Evolutionary conservation across 345 rosid species (phyloP).

Genomic region (Ricinus communis): DNA sequence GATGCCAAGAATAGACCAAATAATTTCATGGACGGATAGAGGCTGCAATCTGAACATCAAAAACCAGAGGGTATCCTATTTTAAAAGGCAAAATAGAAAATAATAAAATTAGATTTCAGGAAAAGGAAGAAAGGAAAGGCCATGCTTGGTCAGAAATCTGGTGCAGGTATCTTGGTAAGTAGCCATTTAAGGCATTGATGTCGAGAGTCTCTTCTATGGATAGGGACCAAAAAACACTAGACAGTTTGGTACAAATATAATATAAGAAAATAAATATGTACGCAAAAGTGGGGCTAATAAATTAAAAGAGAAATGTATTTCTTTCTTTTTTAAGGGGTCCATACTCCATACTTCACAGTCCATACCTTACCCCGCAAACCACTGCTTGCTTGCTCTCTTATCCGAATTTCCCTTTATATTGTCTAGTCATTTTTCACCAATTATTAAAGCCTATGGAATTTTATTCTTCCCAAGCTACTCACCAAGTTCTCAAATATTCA

Average conservation of each 20-base stretch:
- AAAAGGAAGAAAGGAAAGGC: conserved; percentile 6
- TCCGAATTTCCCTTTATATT: conserved; percentile 27
- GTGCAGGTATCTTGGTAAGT: conserved; percentile 18
- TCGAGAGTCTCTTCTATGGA: background rate
- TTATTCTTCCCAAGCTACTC: conserved; percentile 3
- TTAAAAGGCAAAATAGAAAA: background rate
- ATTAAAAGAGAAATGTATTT: conserved; percentile 11
- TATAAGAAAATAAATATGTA: background rate
- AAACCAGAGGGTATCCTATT: background rate
- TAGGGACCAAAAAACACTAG: conserved; percentile 27
- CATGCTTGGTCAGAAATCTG: conserved; percentile 12
- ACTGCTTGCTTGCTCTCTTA: conserved; percentile 25
- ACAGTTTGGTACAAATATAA: conserved; percentile 27
- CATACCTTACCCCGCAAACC: background rate
- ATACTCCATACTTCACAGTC: no score
- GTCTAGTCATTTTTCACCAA: conserved; percentile 33
- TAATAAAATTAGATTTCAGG: no score
- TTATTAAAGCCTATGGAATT: conserved; percentile 24
- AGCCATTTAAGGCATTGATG: conserved; percentile 22
- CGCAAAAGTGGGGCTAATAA: background rate
- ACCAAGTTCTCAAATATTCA: background rate
- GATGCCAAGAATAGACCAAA: no score
- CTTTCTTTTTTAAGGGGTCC: conserved; percentile 23
- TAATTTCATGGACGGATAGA: background rate
- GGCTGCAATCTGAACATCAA: background rate